These are phyloP conservation scores for Pezicula carpinea DNA, from an alignment of 2,329 filamentous ascomycete genomes.

Conservation along the genomic window DNA sequence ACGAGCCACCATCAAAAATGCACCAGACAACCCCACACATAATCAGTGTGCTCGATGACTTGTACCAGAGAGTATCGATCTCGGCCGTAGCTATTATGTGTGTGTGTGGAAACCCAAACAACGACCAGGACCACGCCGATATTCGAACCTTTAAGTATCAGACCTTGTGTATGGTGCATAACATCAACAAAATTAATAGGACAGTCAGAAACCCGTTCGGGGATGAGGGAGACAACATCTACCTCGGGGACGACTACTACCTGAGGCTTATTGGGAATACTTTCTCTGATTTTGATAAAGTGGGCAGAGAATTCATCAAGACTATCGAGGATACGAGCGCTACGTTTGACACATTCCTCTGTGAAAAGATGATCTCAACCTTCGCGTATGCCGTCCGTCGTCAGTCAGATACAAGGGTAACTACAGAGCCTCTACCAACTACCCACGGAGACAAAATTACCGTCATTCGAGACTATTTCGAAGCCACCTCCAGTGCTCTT, in stretches of 20 bases:
- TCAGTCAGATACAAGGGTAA: background rate
- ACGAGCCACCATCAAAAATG: no score
- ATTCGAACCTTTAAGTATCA: background rate
- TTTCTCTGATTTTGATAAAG: background rate
- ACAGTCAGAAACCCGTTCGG: background rate
- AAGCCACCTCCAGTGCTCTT: background rate
- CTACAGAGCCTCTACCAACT: background rate
- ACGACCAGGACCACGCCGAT: background rate
- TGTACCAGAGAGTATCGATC: background rate
- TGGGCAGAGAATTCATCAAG: background rate
- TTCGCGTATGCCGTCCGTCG: background rate
- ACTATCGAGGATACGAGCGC: background rate
- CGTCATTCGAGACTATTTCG: constrained; percentile 1
- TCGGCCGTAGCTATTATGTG: background rate
- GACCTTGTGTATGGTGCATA: background rate
- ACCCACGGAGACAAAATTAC: background rate
- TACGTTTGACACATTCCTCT: background rate
- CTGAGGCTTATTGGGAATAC: background rate
- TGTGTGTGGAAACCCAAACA: background rate
- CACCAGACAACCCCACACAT: background rate
- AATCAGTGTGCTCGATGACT: background rate
- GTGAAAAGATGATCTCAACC: background rate
- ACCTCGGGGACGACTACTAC: background rate
- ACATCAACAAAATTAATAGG: background rate
- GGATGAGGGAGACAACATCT: background rate